A percentile compares a stretch with the other conserved stretches of the same genome.
Evolutionary conservation across 768 basidiomycete genomes (phyloP).

Genomic region (Hypholoma sublateritium): DNA sequence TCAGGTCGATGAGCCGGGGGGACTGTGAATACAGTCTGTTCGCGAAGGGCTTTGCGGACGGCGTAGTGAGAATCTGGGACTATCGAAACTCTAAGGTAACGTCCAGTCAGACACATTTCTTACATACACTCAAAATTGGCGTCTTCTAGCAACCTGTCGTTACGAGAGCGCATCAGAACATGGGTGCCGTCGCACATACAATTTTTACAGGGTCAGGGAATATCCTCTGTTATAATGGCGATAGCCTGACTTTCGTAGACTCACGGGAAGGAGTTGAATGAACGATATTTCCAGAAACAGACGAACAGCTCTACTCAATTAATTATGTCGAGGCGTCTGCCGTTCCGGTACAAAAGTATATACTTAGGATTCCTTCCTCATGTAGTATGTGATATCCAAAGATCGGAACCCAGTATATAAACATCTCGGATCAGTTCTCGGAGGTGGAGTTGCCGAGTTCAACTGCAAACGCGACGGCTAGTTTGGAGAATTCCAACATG

Average conservation of each 20-base stretch:
- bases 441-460: constrained; percentile 55
- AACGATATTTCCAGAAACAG: neutral
- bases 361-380: too few relatives aligned
- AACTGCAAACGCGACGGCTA: constrained; percentile 76
- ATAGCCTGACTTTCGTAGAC: constrained; percentile 23
- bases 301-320: neutral
- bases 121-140: neutral
- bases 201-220: constrained; percentile 34
- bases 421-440: constrained; percentile 12
- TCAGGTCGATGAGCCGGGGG: constrained; percentile 35
- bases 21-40: constrained; percentile 40
- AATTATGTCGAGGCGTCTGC: too few relatives aligned
- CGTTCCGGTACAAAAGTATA: too few relatives aligned
- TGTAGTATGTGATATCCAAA: neutral
- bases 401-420: neutral
- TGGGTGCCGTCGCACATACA: constrained; percentile 38
- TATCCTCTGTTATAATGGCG: constrained; percentile 40
- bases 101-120: neutral
- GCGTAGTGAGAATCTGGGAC: constrained; percentile 47
- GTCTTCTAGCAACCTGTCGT: constrained; percentile 34
- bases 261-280: neutral
- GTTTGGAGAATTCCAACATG: constrained; percentile 87
- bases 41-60: constrained; percentile 45
- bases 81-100: constrained; percentile 46
- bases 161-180: constrained; percentile 28